phyloP scores from a whole-genome alignment of 2,329 filamentous ascomycete species.

The Trichoderma sp. region DNA sequence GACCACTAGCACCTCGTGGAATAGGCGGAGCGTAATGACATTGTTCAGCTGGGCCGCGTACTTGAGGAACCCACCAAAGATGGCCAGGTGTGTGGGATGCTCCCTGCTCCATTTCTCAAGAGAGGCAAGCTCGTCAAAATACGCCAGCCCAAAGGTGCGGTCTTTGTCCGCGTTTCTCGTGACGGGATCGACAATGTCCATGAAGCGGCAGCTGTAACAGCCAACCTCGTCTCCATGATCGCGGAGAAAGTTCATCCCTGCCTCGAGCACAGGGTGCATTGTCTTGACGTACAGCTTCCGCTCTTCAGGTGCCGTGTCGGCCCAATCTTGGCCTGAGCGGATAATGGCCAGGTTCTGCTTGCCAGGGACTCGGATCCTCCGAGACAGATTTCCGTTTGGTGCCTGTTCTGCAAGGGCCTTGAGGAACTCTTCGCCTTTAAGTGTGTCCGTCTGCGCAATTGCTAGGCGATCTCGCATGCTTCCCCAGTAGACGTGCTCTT shows the following conservation, averaged over 20 bases:
- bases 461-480: conserved; percentile 48
- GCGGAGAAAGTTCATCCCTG: conserved; percentile 47
- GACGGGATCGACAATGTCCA: conserved; percentile 40
- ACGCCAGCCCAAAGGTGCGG: conserved; percentile 44
- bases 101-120: conserved; percentile 43
- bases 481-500: conserved; percentile 49
- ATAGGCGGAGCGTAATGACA: conserved; percentile 37
- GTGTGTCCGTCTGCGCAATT: conserved; percentile 38
- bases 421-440: conserved; percentile 32
- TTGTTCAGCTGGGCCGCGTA: conserved; percentile 42
- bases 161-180: conserved; percentile 31
- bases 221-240: conserved; percentile 45
- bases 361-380: conserved; percentile 37
- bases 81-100: conserved; percentile 43
- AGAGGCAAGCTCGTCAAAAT: conserved; percentile 43
- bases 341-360: conserved; percentile 46
- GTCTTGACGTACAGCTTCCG: conserved; percentile 45
- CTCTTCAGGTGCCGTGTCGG: conserved; percentile 41
- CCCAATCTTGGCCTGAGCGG: conserved; percentile 49
- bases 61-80: conserved; percentile 42
- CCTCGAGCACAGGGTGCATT: conserved; percentile 46
- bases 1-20: conserved; percentile 45
- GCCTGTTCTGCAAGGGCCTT: neutral
- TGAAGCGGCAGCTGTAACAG: conserved; percentile 46
- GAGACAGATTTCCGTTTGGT: neutral